Evolutionary conservation across 306 rosid species (phyloP).

Genomic region (Calophaca sinica): DNA sequence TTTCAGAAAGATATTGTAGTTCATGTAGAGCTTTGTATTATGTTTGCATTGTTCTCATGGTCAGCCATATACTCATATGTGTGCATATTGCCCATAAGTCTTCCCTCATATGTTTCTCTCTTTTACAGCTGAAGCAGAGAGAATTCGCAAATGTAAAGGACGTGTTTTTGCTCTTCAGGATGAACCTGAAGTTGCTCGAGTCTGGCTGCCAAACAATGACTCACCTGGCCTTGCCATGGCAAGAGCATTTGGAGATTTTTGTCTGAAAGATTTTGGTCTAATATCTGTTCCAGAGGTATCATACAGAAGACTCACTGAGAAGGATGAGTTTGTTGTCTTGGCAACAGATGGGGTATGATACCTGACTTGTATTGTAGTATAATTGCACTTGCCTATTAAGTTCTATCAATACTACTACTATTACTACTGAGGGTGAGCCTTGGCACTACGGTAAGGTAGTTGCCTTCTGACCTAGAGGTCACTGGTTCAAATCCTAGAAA

Average conservation of each 20-base stretch:
- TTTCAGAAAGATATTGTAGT: neutral
- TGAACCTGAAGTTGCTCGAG: conserved; percentile 95
- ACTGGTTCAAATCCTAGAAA: no score
- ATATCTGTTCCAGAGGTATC: conserved; percentile 95
- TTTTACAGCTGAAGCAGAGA: conserved; percentile 86
- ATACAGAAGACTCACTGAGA: conserved; percentile 67
- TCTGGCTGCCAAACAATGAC: conserved; percentile 93
- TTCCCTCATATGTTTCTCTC: conserved; percentile 17
- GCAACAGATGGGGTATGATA: conserved; percentile 96
- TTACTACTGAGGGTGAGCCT: no score
- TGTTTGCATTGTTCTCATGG: neutral
- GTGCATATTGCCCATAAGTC: conserved; percentile 12
- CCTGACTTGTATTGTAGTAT: conserved; percentile 2
- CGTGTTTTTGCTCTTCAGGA: conserved; percentile 97
- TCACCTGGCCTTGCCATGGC: conserved; percentile 99
- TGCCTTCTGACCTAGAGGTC: no score
- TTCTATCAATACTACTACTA: neutral
- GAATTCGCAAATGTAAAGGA: conserved; percentile 88
- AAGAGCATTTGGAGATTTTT: conserved; percentile 97
- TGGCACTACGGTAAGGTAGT: no score
- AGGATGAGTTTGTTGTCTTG: conserved; percentile 84
- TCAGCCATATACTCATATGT: neutral
- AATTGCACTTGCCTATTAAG: conserved; percentile 19
- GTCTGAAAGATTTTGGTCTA: conserved; percentile 95
- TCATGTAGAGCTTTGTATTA: neutral